Base-by-base conservation (phyloP, 306 rosid species). In the Trichosanthes cucumerina region DNA sequence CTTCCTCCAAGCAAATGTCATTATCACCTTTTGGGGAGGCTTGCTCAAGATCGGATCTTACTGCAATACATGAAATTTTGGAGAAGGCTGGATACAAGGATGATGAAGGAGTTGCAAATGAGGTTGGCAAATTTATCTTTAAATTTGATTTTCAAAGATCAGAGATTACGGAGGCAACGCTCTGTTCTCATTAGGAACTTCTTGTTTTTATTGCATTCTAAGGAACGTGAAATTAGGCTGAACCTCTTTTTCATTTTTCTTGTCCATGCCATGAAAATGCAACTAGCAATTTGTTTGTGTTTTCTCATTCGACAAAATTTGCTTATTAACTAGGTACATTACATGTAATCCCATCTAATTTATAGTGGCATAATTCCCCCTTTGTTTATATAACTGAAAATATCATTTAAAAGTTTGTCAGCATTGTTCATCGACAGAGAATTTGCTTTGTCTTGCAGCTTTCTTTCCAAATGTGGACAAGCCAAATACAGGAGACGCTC, bases 381-480 rank as follows among this genome's bases (percentile, higher is more conserved):
- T 16, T 44, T 24, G 23, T 21, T n/a, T 44, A 44, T 71, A 26
- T 16, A 31, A 49, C 60, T 73, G 38, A 73, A 28, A 69, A 50
- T 31, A 18, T 3, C 46, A 28, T 46, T 31, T 15, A 16, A 50
- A 36, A 73, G 59, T 39, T 50, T 53, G 33, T n/a, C n/a, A n/a
- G n/a, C 74, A 16, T 59, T 62, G 63, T 50, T 33, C 74, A 56
- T 59, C 69, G 50, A 66, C 76, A 33, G 53, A 36, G 64, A 80
- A 26, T 78, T 49, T 78, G 74, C 21, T 41, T 79, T 82, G 26
- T 62, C n/a, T 86, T 71, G 81, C 91, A 93, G 99, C 94, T 92
- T 49, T 93, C 99, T 64, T 92, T 93, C 87, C 99, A 93, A 82
- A 93, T 96, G 98, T 96, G 98, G 98, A 93, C 98, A 72, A 91